Evolutionary conservation across 179 eudicot genomes (phyloP).

Genomic region (Sideroxylon spinosum): DNA sequence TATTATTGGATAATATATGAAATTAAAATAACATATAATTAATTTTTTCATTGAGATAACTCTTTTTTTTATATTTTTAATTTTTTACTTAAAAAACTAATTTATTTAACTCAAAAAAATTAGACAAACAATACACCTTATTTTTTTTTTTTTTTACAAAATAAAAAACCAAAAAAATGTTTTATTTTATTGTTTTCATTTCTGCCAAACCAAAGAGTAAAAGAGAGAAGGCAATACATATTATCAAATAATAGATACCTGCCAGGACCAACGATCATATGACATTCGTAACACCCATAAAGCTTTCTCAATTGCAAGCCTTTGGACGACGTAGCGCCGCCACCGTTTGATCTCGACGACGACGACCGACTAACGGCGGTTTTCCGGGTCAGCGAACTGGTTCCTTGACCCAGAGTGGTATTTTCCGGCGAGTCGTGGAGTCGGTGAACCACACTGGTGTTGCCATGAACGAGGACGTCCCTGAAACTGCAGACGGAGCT

Average conservation of each 20-base stretch:
- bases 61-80: too few relatives aligned
- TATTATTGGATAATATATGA: too few relatives aligned
- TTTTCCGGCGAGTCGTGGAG: slow-evolving; percentile 70
- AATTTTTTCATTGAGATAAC: too few relatives aligned
- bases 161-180: too few relatives aligned
- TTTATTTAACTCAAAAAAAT: too few relatives aligned
- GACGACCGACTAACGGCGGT: slow-evolving; percentile 19
- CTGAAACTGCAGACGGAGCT: slow-evolving; percentile 68
- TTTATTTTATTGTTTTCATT: too few relatives aligned
- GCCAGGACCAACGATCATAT: slow-evolving; percentile 72
- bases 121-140: too few relatives aligned
- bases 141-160: too few relatives aligned
- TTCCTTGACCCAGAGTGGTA: slow-evolving; percentile 47
- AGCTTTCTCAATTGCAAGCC: slow-evolving; percentile 76
- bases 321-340: slow-evolving; percentile 38
- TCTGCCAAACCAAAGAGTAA: too few relatives aligned
- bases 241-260: slow-evolving; percentile 29
- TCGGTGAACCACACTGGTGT: slow-evolving; percentile 61
- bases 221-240: too few relatives aligned
- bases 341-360: slow-evolving; percentile 28
- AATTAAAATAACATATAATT: too few relatives aligned
- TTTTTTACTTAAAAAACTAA: too few relatives aligned
- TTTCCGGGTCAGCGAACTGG: slow-evolving; percentile 37
- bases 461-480: slow-evolving; percentile 71
- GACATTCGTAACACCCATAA: slow-evolving; percentile 93